Percentiles rank a stretch among this genome's conserved stretches.
Conservation (phyloP, 306 rosid genomes). For the Arachis hypogaea region DNA sequence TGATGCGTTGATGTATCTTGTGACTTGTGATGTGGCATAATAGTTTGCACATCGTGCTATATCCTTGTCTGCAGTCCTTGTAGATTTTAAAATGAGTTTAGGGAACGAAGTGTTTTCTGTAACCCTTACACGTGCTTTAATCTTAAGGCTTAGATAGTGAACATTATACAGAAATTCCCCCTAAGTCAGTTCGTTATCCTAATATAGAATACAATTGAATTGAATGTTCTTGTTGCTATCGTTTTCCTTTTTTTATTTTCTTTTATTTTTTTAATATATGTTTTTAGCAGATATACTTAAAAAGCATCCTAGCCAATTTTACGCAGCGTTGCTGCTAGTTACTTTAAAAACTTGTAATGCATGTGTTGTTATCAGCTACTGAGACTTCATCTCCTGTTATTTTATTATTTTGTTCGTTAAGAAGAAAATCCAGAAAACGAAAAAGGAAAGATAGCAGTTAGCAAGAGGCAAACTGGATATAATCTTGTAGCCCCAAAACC, state of each 20-base stretch:
- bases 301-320: slow-evolving; percentile 22
- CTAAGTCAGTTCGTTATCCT: not conserved
- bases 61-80: slow-evolving; percentile 22
- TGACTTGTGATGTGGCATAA: not conserved
- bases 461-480: not conserved
- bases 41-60: slow-evolving; percentile 15
- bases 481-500: not conserved
- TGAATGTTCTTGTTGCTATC: not conserved
- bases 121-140: not conserved
- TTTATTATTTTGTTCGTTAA: not conserved
- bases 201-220: not conserved
- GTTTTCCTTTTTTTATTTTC: too few species aligned
- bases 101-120: too few species aligned
- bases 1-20: slow-evolving; percentile 6
- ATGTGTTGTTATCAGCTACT: slow-evolving; percentile 17
- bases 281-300: not conserved
- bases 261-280: not conserved
- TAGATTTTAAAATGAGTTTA: slow-evolving; percentile 6
- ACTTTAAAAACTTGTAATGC: slow-evolving; percentile 15
- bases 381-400: not conserved
- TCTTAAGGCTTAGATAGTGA: not conserved
- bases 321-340: not conserved
- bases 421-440: not conserved
- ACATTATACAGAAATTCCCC: not conserved
- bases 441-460: not conserved